These are phyloP conservation scores for Tripidium arundinaceum DNA, from an alignment of 202 grass and related monocot species.

Conservation along the genomic window DNA sequence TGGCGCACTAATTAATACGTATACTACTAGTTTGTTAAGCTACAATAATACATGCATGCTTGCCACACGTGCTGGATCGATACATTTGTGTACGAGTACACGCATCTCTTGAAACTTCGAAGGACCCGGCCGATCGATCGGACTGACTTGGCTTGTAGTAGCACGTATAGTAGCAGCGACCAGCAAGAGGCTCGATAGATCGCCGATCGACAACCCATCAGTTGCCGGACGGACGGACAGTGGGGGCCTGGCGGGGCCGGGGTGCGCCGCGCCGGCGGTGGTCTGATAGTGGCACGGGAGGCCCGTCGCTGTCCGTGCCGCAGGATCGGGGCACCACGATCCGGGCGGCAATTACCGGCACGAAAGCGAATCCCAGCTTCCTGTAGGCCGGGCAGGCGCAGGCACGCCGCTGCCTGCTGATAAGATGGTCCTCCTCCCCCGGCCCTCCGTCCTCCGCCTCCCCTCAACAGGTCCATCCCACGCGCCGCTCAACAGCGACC, in stretches of 20 bases:
- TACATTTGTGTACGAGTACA: neutral
- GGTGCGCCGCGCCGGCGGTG: neutral
- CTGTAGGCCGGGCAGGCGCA: too few relatives aligned
- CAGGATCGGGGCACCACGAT: conserved; percentile 35
- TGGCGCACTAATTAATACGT: too few relatives aligned
- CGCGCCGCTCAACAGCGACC: neutral
- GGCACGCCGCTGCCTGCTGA: neutral
- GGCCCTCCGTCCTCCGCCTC: neutral
- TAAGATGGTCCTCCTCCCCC: neutral
- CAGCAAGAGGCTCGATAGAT: neutral
- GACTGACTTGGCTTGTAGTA: too few relatives aligned
- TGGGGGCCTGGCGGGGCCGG: neutral
- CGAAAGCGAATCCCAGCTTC: conserved; percentile 17
- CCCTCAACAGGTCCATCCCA: neutral
- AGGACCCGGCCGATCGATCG: too few relatives aligned
- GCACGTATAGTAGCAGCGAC: neutral
- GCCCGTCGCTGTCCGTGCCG: conserved; percentile 4
- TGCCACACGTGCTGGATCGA: neutral
- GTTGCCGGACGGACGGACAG: conserved; percentile 14
- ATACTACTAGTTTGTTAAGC: too few relatives aligned
- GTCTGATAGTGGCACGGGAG: neutral
- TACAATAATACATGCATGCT: too few relatives aligned
- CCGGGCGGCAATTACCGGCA: conserved; percentile 13
- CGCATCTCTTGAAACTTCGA: too few relatives aligned
- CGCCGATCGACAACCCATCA: neutral